Base-by-base conservation (phyloP, 768 basidiomycete species). In the Boletus rubroflammeus region DNA sequence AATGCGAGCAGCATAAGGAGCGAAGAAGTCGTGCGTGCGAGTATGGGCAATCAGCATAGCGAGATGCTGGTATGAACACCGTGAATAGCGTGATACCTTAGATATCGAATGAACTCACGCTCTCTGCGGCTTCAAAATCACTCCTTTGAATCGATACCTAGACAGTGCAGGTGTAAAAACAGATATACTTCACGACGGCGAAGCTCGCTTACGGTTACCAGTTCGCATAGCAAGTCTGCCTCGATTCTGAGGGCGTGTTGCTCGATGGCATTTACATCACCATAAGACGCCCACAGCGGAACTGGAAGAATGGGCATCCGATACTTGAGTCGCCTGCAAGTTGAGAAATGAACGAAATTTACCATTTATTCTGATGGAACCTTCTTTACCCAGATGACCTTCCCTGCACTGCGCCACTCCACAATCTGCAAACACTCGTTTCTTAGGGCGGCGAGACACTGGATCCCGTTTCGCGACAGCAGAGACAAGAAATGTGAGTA, bases 391-490 rank as follows among this genome's bases (percentile, higher is more conserved):
- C 61, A 67, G 46, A 74, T 62, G 62, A 80, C 84, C 51, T 74
- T 76, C 50, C 78, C 54, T 78, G 72, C 21, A 78, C 67, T 21
- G 72, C 28, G 50, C 66, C 7, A 87, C 47, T 0, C 87, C 90
- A 56, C 87, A 88, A 6, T 67, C 67, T 0, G 86, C 83, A 70
- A 90, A 92, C 0, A 87, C 72, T 44, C 81, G 83, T 54, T 85
- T 78, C 72, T 85, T 88, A 4, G 90, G 89, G 50, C 81, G 85
- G 25, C 86, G 76, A 38, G 88, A 90, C 0, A 86, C 81, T 0
- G 84, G 79, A 62, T 92, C 88, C 14, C 86, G 80, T 61, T 89
- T 88, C 0, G 85, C 80, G 1, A 81, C 73, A 5, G 80, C 78
- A 59, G 82, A 86, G 38, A 89, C 72, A 5, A 90, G 78, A 65